These are phyloP conservation scores for Thalia dealbata DNA, from an alignment of 176 grass and related monocot genomes.

Conservation along the genomic window DNA sequence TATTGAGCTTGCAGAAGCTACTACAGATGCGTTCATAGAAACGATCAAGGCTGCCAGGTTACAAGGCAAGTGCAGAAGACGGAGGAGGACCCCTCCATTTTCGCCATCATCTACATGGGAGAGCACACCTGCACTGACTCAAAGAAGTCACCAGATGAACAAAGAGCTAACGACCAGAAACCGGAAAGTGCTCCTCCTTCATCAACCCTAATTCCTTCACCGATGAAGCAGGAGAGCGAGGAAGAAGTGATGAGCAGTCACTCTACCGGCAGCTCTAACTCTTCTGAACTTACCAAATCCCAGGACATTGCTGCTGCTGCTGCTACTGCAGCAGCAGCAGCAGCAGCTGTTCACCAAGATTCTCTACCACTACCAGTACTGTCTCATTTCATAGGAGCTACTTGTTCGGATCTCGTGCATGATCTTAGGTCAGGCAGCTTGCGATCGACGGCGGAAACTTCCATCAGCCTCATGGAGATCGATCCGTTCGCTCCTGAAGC, in stretches of 20 bases:
- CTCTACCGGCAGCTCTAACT: constrained; percentile 16
- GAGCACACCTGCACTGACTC: constrained; percentile 53
- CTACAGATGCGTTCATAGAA: constrained; percentile 69
- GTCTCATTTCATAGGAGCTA: too few relatives aligned
- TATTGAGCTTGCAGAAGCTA: constrained; percentile 44
- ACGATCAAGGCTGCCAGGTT: constrained; percentile 42
- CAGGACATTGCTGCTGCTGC: not conserved
- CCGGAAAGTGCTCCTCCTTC: not conserved
- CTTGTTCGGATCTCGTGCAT: too few relatives aligned
- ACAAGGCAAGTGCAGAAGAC: constrained; percentile 43
- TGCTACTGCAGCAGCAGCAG: too few relatives aligned
- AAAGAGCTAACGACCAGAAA: not conserved
- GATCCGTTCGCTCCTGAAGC: not conserved
- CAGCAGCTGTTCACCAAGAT: not conserved
- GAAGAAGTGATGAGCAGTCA: constrained; percentile 49
- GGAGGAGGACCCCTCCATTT: constrained; percentile 33
- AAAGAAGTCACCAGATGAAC: not conserved
- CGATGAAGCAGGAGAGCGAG: constrained; percentile 22
- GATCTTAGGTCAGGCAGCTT: not conserved
- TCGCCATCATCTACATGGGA: constrained; percentile 48
- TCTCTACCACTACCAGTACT: too few relatives aligned
- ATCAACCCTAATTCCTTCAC: too few relatives aligned
- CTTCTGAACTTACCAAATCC: constrained; percentile 28
- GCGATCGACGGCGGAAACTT: constrained; percentile 8
- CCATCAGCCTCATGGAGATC: not conserved